Conservation (phyloP, 2,329 filamentous ascomycete genomes). For the Chaetomium olivaceum region DNA sequence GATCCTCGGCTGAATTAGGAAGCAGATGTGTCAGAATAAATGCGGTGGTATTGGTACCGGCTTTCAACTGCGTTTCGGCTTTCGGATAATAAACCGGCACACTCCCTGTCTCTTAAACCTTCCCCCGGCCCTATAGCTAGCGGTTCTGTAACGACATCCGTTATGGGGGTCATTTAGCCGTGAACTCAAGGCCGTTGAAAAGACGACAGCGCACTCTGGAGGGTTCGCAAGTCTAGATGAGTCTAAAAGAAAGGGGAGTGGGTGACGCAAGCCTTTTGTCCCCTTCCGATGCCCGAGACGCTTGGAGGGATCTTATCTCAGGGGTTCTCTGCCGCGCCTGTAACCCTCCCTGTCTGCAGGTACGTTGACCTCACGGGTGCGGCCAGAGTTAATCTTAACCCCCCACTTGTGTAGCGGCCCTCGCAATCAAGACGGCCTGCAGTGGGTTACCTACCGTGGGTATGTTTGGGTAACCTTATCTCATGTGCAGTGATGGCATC, state of each 20-base stretch:
- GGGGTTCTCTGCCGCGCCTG: not conserved
- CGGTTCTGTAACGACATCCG: not conserved
- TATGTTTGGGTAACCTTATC: not conserved
- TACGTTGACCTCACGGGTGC: not conserved
- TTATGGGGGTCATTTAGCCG: not conserved
- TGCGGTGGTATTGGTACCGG: not conserved
- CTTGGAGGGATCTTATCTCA: not conserved
- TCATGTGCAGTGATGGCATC: not conserved
- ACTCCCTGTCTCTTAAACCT: not conserved
- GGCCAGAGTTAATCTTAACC: not conserved
- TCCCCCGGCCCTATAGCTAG: not conserved
- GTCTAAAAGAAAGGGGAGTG: not conserved
- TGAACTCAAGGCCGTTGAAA: not conserved
- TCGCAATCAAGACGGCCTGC: not conserved
- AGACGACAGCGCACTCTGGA: not conserved
- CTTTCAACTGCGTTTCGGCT: not conserved
- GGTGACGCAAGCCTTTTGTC: not conserved
- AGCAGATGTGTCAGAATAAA: conserved; percentile 2
- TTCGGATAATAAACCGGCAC: not conserved
- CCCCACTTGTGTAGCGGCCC: not conserved
- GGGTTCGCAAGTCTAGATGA: not conserved
- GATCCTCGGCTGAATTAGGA: conserved; percentile 29
- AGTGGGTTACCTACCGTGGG: not conserved
- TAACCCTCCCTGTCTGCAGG: conserved; percentile 1
- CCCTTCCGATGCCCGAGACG: not conserved